Percentiles rank a stretch among this genome's conserved stretches.
Evolutionary conservation across 2,329 filamentous ascomycete genomes (phyloP).

Genomic region (Fusarium penzigii): DNA sequence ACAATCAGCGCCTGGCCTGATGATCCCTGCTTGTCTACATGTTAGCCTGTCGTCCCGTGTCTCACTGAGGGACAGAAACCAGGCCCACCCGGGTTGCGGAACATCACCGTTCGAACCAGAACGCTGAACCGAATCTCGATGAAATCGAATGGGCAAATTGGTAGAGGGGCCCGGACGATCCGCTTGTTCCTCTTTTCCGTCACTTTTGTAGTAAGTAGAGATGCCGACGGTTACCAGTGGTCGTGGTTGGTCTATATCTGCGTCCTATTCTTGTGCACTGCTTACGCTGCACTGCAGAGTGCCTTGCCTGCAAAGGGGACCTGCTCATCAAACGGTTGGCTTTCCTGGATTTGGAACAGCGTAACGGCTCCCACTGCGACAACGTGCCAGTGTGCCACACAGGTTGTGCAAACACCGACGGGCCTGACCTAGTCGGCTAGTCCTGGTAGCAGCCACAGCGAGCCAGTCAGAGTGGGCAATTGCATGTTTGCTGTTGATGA

Average conservation of each 20-base stretch:
- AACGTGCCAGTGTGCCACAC: constrained; percentile 22
- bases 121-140: constrained; percentile 1
- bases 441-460: constrained; percentile 5
- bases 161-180: background rate
- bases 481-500: background rate
- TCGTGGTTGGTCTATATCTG: constrained; percentile 1
- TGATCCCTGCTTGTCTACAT: constrained; percentile 28
- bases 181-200: background rate
- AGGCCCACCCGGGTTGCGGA: constrained; percentile 14
- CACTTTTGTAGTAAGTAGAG: background rate
- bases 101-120: constrained; percentile 10
- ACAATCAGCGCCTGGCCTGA: constrained; percentile 28
- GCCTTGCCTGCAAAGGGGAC: background rate
- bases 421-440: constrained; percentile 4
- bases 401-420: constrained; percentile 14
- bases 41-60: constrained; percentile 26
- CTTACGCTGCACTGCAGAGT: background rate
- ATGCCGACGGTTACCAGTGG: background rate
- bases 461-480: constrained; percentile 10
- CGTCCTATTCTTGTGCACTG: background rate
- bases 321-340: constrained; percentile 18
- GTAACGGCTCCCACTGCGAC: constrained; percentile 25
- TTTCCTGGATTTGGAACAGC: constrained; percentile 23
- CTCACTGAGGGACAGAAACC: constrained; percentile 7
- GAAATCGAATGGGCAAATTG: background rate